These are phyloP conservation scores for Teunomyces barrocoloradensis DNA, from an alignment of 805 yeast species.

Conservation along the genomic window DNA sequence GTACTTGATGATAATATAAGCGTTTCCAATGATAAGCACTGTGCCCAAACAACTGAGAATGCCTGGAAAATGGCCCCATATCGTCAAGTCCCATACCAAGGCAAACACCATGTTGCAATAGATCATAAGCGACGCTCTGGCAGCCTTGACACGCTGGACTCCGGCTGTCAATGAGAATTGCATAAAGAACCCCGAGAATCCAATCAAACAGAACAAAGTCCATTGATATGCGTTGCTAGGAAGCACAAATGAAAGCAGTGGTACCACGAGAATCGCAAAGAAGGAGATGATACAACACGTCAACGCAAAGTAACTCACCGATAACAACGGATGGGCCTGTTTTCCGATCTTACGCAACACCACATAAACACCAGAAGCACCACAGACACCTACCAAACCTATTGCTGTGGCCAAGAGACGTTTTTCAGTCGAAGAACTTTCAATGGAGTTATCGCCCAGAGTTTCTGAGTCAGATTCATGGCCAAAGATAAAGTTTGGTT, in stretches of 20 bases:
- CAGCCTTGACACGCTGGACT: conserved; percentile 75
- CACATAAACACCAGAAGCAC: conserved; percentile 69
- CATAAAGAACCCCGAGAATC: conserved; percentile 77
- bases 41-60: conserved; percentile 69
- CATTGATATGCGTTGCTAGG: conserved; percentile 69
- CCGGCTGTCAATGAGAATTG: conserved; percentile 81
- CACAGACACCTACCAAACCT: conserved; percentile 65
- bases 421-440: conserved; percentile 50
- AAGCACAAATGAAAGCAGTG: conserved; percentile 55
- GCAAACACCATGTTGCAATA: conserved; percentile 82
- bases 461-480: conserved; percentile 26
- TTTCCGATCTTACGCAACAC: conserved; percentile 73
- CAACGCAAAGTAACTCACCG: conserved; percentile 75
- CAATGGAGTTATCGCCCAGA: conserved; percentile 39
- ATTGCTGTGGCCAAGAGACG: conserved; percentile 62
- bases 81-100: conserved; percentile 63
- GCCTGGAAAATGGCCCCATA: conserved; percentile 76
- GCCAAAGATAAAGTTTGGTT: conserved; percentile 74
- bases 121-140: conserved; percentile 69
- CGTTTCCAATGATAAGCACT: conserved; percentile 61
- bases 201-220: conserved; percentile 58
- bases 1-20: conserved; percentile 54
- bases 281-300: conserved; percentile 55
- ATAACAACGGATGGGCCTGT: conserved; percentile 73
- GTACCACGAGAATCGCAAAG: conserved; percentile 50